Conservation (phyloP, 805 yeast genomes). For the Ogataea nitratoaversa region DNA sequence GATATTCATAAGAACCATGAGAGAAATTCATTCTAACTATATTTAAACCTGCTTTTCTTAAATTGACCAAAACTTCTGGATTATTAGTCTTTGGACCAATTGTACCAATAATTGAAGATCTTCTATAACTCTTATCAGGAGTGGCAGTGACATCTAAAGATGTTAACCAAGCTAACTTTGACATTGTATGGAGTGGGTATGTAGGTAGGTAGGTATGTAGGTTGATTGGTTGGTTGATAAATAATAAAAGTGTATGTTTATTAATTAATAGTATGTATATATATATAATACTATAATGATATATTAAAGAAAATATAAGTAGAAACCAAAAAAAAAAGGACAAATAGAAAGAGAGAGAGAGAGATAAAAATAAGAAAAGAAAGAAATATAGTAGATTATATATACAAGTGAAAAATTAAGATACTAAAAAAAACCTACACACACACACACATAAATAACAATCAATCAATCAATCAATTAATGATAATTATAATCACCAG, state of each 20-base stretch:
- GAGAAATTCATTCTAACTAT: slow-evolving; percentile 99
- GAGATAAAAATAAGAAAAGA: neutral
- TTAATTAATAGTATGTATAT: no score
- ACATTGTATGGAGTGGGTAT: slow-evolving; percentile 9
- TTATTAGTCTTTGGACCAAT: slow-evolving; percentile 97
- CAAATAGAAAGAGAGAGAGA: neutral
- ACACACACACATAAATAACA: no score
- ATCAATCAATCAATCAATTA: no score
- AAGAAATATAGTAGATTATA: neutral
- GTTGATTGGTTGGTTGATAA: neutral
- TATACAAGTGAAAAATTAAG: neutral
- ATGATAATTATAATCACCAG: no score
- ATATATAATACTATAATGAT: no score
- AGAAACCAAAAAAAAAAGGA: neutral
- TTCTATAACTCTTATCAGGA: slow-evolving; percentile 79
- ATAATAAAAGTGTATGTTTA: neutral
- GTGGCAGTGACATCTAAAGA: slow-evolving; percentile 66
- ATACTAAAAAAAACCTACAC: neutral
- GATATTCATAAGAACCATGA: slow-evolving; percentile 97
- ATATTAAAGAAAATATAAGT: neutral
- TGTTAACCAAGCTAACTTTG: slow-evolving; percentile 77
- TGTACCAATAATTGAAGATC: slow-evolving; percentile 96
- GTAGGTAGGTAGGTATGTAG: neutral
- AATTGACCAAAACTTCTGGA: slow-evolving; percentile 75
- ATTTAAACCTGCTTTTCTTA: slow-evolving; percentile 96